Conservation (phyloP, 2,329 filamentous ascomycete genomes). For the Colletotrichum lentis region DNA sequence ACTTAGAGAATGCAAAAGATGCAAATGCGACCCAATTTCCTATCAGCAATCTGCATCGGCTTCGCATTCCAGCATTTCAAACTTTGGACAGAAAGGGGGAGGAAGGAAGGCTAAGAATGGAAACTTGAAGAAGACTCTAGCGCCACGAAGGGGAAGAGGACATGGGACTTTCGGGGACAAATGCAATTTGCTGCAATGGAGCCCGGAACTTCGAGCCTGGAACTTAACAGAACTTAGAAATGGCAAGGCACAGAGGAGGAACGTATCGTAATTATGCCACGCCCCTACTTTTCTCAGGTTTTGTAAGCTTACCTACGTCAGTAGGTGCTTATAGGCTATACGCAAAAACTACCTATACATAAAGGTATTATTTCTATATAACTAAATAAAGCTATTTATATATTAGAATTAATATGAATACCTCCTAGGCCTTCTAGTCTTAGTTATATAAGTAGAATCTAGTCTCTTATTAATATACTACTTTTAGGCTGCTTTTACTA, state of each 20-base stretch:
- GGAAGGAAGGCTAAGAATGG: neutral
- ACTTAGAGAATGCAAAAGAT: constrained; percentile 1
- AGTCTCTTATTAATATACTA: too few species aligned
- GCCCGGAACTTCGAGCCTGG: neutral
- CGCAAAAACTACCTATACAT: too few species aligned
- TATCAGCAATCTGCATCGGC: constrained; percentile 6
- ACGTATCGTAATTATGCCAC: too few species aligned
- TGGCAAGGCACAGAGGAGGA: neutral
- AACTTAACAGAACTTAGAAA: neutral
- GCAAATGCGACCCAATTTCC: constrained; percentile 4
- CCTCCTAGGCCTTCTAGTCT: too few species aligned
- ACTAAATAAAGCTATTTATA: too few species aligned
- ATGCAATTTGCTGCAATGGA: neutral
- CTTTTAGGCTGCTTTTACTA: too few species aligned
- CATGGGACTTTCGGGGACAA: neutral
- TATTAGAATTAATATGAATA: too few species aligned
- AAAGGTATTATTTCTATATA: too few species aligned
- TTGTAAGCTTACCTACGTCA: too few species aligned
- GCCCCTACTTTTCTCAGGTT: too few species aligned
- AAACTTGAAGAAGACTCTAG: constrained; percentile 5
- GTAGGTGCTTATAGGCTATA: too few species aligned
- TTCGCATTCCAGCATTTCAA: constrained; percentile 1
- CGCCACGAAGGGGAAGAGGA: neutral
- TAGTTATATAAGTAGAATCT: too few species aligned
- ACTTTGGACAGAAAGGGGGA: neutral